Evolutionary conservation across 140 eudicot species (phyloP), one percentile per base, ranked within the genome.

Genomic region (Senecio squalidus): DNA sequence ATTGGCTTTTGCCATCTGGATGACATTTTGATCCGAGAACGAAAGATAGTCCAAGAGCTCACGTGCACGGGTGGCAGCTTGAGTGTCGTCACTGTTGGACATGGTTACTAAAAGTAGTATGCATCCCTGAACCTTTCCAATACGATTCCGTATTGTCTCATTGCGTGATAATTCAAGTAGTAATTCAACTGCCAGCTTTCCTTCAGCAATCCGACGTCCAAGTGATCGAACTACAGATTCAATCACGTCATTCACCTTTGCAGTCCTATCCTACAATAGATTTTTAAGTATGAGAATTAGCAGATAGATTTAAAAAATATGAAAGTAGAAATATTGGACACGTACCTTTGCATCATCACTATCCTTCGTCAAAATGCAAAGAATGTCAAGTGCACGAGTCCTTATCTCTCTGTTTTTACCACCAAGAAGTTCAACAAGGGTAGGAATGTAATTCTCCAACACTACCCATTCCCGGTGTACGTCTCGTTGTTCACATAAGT

Each of bases 1-100:
- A 72, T 84, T 77, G 55, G 80, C 80, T 74, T 77, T 80, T 48
- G 94, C 82, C 94, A 84, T 84, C 68, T 70, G 85, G 69, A 80
- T 78, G 70, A 84, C 79, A 69, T 84, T 77, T 48, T 80, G 72
- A 74, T 77, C 82, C 16, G 78, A 74, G 64, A 74, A 77, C 0
- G 94, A 80, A 26, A 84, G 84, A 50, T 59, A 64, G 56, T 68
- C 76, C 64, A 84, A 72, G 36, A 84, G 80, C 57, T 78, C 69
- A 43, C 52, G 69, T 57, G 88, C 94, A 55, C 63, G 60, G 29
- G 50, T 62, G 51, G 88, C 84, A 56, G 85, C 85, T 69, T 78
- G 80, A 60, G 30, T 64, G 73, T 84, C 94, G 16, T 68, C 69
- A 59, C 72, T 72, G 34, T 66, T 77, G 66, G 84, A 77, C 85